Evolutionary conservation across 352 stramenopile species (phyloP), one percentile per base, ranked within the genome.

Genomic region (Globisporangium cederbergense): DNA sequence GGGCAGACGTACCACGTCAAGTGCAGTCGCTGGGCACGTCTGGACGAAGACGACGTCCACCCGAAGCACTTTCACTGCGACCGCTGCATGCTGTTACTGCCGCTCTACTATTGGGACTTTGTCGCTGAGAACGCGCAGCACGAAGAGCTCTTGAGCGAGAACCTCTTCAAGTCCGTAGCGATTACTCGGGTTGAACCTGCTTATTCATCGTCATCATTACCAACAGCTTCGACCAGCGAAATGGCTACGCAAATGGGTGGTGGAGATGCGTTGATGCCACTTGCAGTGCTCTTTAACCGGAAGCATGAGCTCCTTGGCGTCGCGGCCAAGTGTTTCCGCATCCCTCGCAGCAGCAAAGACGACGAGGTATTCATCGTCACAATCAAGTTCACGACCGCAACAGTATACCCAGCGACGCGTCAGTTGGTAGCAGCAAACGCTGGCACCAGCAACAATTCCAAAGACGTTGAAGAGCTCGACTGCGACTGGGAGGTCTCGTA

Each of bases 71-170:
- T 93, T 47, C 73, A 77, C 58, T 93, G 81, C 58, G 77, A 82
- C 9, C 51, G 5, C 0, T 90, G 80, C 46, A 54, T 79, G 20
- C 40, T 74, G 1, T 56, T 60, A 2, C 30, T 67, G n/a, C 68
- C 73, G 4, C 63, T 83, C 11, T 73, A 76, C 45, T 93, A 86
- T 67, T 78, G 72, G 67, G 83, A 93, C 47, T 93, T 91, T 52
- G n/a, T 89, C n/a, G 75, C 77, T 0, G 66, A 78, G 5, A 70
- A 86, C 49, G n/a, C 25, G 0, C 52, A 76, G 14, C 64, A 88
- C 43, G 56, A 63, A 1, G 55, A 60, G 28, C 58, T 91, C 38
- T 32, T 93, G 36, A 81, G 76, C 4, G 77, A 88, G 57, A 73
- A 66, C 10, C 58, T 73, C 25, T 89, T 93, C 55, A 75, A 70